Evolutionary conservation across 176 grass and related monocot species (phyloP).

Genomic region (Phyllostachys edulis): DNA sequence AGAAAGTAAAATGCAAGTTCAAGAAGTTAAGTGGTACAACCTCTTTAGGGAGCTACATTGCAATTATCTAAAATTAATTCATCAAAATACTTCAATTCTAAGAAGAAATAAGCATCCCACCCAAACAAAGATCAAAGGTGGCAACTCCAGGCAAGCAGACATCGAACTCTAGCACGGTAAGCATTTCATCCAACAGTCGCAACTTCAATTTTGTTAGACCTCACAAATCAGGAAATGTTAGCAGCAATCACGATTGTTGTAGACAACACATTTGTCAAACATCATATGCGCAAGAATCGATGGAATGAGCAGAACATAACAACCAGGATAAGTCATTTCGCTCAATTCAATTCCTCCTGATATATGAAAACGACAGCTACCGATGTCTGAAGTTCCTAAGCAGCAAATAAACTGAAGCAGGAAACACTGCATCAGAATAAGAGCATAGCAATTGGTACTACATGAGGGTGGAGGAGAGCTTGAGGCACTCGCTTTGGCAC

Average conservation of each 20-base stretch:
- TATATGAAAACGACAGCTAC: constrained; percentile 19
- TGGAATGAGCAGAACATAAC: neutral
- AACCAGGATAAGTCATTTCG: neutral
- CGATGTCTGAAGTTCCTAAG: constrained; percentile 14
- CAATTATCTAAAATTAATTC: neutral
- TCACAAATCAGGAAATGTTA: neutral
- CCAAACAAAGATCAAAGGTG: neutral
- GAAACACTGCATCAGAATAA: neutral
- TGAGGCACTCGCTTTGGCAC: constrained; percentile 91
- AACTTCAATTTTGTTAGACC: neutral
- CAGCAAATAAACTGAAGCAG: constrained; percentile 1
- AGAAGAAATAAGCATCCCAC: neutral
- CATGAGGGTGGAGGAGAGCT: constrained; percentile 62
- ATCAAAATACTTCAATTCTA: neutral
- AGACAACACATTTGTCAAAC: neutral
- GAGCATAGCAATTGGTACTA: neutral
- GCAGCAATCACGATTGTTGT: neutral
- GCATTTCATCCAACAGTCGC: neutral
- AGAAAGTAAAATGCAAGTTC: too few species aligned
- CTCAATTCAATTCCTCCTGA: constrained; percentile 1
- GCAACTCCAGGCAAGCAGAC: neutral
- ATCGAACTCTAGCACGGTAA: neutral
- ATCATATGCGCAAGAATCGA: neutral
- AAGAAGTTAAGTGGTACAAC: fast-evolving
- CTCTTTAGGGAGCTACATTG: too few species aligned